A percentile compares a stretch with the other conserved stretches of the same genome.
Evolutionary conservation across 179 eudicot species (phyloP).

Genomic region (Nepenthes alata): DNA sequence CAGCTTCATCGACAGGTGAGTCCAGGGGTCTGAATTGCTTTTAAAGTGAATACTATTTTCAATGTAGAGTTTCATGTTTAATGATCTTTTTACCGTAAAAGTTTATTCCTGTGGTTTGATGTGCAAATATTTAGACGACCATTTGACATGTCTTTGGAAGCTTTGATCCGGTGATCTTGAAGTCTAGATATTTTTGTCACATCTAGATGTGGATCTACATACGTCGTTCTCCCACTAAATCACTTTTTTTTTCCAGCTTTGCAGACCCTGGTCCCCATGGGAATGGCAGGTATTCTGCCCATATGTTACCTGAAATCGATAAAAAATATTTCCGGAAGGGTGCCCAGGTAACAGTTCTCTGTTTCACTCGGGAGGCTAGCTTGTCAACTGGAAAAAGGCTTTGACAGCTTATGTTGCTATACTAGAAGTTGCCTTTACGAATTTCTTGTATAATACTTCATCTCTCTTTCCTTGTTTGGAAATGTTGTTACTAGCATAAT

Average conservation of each 20-base stretch:
- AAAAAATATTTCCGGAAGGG: slow-evolving; percentile 78
- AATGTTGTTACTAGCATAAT: too few relatives aligned
- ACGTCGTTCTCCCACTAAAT: not conserved
- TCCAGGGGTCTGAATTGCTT: not conserved
- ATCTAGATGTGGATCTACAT: not conserved
- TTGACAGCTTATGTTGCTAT: too few relatives aligned
- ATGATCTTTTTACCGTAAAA: too few relatives aligned
- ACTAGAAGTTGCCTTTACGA: too few relatives aligned
- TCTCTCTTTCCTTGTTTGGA: not conserved
- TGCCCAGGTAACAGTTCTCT: slow-evolving; percentile 55
- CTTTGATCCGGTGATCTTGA: not conserved
- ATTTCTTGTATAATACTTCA: not conserved
- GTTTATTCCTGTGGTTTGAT: too few relatives aligned
- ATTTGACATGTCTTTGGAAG: too few relatives aligned
- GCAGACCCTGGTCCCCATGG: slow-evolving; percentile 97
- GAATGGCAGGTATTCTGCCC: slow-evolving; percentile 70
- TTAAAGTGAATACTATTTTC: too few relatives aligned
- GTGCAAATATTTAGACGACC: too few relatives aligned
- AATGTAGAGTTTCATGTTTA: too few relatives aligned
- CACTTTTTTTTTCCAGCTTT: slow-evolving; percentile 40
- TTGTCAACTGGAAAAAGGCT: not conserved
- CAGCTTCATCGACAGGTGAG: slow-evolving; percentile 84
- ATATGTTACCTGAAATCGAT: slow-evolving; percentile 90
- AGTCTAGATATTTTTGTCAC: not conserved
- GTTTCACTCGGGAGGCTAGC: not conserved